phyloP scores from a whole-genome alignment of 768 basidiomycete genomes.

The Tephrocybe rancida region DNA sequence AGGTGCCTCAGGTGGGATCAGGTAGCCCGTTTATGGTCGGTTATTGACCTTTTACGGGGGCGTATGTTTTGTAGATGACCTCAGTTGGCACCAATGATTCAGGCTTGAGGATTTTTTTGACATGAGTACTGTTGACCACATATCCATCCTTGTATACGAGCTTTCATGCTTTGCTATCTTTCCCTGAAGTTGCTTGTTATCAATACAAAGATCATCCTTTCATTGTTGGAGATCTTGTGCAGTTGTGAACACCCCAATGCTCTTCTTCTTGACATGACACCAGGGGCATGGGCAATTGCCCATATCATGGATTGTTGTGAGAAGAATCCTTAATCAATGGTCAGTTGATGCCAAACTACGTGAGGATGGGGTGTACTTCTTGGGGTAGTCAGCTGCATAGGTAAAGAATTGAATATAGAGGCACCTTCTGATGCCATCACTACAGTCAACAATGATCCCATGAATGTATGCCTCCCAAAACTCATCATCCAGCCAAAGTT shows the following conservation, averaged over 20 bases:
- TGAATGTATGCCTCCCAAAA: constrained; percentile 27
- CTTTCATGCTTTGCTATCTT: neutral
- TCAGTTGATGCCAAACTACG: neutral
- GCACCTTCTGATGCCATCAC: constrained; percentile 27
- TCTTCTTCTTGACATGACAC: constrained; percentile 30
- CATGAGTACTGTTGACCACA: neutral
- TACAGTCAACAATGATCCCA: constrained; percentile 30
- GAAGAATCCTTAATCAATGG: constrained; percentile 25
- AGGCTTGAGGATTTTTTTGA: neutral
- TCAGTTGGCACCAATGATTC: neutral
- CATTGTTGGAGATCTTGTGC: neutral
- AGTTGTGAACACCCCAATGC: constrained; percentile 27
- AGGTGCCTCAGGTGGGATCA: too few species aligned
- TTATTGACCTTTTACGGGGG: too few species aligned
- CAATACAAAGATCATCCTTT: neutral
- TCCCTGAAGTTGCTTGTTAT: neutral
- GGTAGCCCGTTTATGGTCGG: too few species aligned
- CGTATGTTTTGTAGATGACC: too few species aligned
- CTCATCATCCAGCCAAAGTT: constrained; percentile 24
- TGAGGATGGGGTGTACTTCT: constrained; percentile 28
- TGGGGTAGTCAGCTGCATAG: constrained; percentile 38
- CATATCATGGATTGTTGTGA: constrained; percentile 33
- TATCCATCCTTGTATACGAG: neutral
- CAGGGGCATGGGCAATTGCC: constrained; percentile 39
- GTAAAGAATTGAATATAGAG: constrained; percentile 33